Base-by-base conservation (phyloP, 1,284 basidiomycete species). In the Boletellus deceptivus region DNA sequence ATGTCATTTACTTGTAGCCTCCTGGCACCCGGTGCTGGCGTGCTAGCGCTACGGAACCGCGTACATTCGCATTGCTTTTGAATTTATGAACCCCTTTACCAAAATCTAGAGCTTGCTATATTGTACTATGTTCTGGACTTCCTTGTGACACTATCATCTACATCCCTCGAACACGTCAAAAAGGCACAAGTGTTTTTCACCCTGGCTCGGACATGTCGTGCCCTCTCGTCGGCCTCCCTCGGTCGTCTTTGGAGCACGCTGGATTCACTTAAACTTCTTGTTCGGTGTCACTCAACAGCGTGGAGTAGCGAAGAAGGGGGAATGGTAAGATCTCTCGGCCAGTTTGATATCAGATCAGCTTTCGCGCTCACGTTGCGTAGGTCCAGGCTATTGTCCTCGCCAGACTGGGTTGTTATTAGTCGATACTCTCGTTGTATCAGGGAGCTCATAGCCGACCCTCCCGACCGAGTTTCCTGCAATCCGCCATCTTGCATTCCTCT, bases 361-460 rank as follows among this genome's bases (percentile, higher is more conserved):
- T 2, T 3, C 17, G 37, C 20, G 42, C 7, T 9, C 5, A 40
- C 8, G 18, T 3, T 6, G 8, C 25, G 24, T 39, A 59, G 48
- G 25, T 18, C 0, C 40, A n/a, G n/a, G n/a, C n/a, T 39, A 17
- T 8, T 8, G 8, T 48, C 53, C 11, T 18, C 33, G 2, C 0
- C 22, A 2, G 46, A 53, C 14, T 56, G 57, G 54, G 17, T 1
- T 3, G 10, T 36, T 40, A 34, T 52, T 20, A 22, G 11, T 31
- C 53, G 48, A 1, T 49, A 53, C 22, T 55, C 55, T 0, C 25
- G 43, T 22, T 53, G 57, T 3, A 14, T 48, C 27, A 47, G 9
- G 37, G 27, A 45, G 1, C 47, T 58, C 18, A 8, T 2, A 1
- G 22, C 55, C 6, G 5, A 2, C 2, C 1, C 11, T 9, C 5